Conservation (phyloP, 2,329 filamentous ascomycete genomes). For the Ceratocystis destructans region DNA sequence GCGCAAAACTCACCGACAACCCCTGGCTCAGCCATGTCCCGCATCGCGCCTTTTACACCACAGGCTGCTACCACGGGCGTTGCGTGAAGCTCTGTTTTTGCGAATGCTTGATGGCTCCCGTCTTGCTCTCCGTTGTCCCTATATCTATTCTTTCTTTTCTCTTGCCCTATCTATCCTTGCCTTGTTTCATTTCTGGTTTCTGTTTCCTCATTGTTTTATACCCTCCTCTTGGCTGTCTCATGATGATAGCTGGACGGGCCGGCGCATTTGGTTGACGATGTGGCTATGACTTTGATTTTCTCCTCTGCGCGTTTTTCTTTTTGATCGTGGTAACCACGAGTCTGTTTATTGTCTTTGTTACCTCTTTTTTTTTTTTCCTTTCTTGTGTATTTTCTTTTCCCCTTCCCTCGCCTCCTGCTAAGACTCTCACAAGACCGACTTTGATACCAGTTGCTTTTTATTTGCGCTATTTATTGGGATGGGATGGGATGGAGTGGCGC, state of each 20-base stretch:
- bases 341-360: not conserved
- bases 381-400: not conserved
- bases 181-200: not conserved
- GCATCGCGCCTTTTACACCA: constrained; percentile 2
- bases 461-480: not conserved
- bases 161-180: not conserved
- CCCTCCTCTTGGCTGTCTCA: not conserved
- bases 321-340: not conserved
- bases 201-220: not conserved
- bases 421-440: not conserved
- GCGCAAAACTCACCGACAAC: constrained; percentile 35
- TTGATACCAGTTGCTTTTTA: constrained; percentile 8
- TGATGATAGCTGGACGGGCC: not conserved
- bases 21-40: constrained; percentile 23
- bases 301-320: not conserved
- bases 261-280: constrained; percentile 1
- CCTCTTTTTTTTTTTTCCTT: not conserved
- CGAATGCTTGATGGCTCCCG: not conserved
- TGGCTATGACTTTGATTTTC: not conserved
- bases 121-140: not conserved
- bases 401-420: not conserved
- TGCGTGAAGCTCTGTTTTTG: not conserved
- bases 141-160: not conserved
- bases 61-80: not conserved
- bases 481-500: not conserved